These are phyloP conservation scores for Tagetes erecta DNA, from an alignment of 129 eudicot genomes.

Conservation along the genomic window DNA sequence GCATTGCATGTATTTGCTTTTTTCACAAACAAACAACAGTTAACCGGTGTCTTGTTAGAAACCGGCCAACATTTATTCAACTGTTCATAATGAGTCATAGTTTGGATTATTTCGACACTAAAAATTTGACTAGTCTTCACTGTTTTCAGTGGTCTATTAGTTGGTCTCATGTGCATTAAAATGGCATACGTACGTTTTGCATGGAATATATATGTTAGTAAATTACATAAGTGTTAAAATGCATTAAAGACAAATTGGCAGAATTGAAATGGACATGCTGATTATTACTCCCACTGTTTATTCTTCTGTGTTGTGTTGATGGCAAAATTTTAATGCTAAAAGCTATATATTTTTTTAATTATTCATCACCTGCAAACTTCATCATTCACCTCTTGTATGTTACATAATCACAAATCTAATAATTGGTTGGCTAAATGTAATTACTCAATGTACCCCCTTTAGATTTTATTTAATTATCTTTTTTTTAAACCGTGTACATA, in stretches of 20 bases:
- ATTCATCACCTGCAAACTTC: slow-evolving; percentile 27
- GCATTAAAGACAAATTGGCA: slow-evolving; percentile 34
- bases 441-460: too few species aligned
- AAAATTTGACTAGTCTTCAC: slow-evolving; percentile 20
- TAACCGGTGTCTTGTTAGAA: too few species aligned
- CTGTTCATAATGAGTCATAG: neutral
- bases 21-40: neutral
- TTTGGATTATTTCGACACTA: neutral
- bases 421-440: too few species aligned
- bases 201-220: slow-evolving; percentile 40
- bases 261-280: slow-evolving; percentile 30
- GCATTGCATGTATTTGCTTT: neutral
- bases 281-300: slow-evolving; percentile 37
- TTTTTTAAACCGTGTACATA: too few species aligned
- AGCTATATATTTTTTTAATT: slow-evolving; percentile 23
- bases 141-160: neutral
- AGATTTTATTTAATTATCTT: too few species aligned
- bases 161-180: slow-evolving; percentile 28
- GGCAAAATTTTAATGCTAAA: slow-evolving; percentile 25
- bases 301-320: slow-evolving; percentile 34
- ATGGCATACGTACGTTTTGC: slow-evolving; percentile 34
- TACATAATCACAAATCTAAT: slow-evolving; percentile 18
- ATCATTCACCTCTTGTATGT: slow-evolving; percentile 26
- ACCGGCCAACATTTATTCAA: too few species aligned
- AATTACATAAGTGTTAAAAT: slow-evolving; percentile 23